Percentiles rank a stretch among this genome's conserved stretches.
Conservation (phyloP, 164 flowering plant genomes). For the Brasenia schreberi region DNA sequence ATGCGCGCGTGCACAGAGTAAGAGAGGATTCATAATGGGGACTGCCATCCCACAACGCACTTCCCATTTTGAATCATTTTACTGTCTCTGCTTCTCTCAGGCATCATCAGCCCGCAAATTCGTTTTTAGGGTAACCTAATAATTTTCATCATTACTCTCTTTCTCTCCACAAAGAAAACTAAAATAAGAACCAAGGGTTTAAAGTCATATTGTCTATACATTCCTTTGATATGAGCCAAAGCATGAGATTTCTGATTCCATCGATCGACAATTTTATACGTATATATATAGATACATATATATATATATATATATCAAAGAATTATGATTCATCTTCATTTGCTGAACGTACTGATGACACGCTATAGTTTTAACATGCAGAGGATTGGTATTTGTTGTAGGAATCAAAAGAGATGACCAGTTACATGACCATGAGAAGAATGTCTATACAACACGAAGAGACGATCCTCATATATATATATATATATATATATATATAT, state of each 20-base stretch:
- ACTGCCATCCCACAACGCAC: slow-evolving; percentile 15
- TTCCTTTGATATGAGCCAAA: no score
- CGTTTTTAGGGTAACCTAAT: slow-evolving; percentile 1
- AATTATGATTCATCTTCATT: no score
- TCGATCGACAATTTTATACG: no score
- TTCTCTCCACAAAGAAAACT: not conserved
- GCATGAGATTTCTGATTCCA: no score
- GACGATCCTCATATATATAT: not conserved
- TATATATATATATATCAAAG: no score
- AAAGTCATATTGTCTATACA: no score
- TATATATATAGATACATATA: no score
- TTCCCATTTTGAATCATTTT: slow-evolving; percentile 13
- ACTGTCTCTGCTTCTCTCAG: slow-evolving; percentile 3
- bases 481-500: no score
- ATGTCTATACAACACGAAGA: not conserved
- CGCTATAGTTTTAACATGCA: no score
- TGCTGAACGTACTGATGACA: no score
- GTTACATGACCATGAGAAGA: not conserved
- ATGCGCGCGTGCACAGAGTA: slow-evolving; percentile 26
- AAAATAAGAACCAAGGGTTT: no score
- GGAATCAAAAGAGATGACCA: not conserved
- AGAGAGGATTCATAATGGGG: slow-evolving; percentile 15
- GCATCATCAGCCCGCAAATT: slow-evolving; percentile 12
- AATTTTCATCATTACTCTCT: slow-evolving; percentile 7
- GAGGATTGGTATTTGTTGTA: no score